These are phyloP conservation scores for Fusarium transvaalense DNA, from an alignment of 2,329 filamentous ascomycete species.

Conservation along the genomic window DNA sequence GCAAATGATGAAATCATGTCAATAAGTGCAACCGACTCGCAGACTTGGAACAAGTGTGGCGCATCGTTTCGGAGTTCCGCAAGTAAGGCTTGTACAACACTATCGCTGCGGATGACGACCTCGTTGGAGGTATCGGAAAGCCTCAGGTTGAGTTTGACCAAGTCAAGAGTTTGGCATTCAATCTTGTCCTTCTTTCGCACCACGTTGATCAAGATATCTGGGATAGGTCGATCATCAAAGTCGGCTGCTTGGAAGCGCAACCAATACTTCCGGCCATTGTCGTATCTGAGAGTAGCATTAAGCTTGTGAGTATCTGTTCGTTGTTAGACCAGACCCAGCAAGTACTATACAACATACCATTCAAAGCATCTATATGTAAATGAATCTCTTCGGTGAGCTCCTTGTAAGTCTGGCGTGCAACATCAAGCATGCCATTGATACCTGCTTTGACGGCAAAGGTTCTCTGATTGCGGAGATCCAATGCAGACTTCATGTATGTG, in stretches of 20 bases:
- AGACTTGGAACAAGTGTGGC: constrained; percentile 82
- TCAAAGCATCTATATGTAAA: constrained; percentile 75
- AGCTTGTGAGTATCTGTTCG: constrained; percentile 67
- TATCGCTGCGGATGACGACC: constrained; percentile 84
- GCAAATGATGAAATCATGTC: constrained; percentile 88
- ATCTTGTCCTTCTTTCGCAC: constrained; percentile 78
- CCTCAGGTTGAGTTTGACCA: constrained; percentile 84
- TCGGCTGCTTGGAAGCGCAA: constrained; percentile 74
- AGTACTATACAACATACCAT: constrained; percentile 61
- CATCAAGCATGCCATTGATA: constrained; percentile 86
- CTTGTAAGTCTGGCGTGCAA: constrained; percentile 89
- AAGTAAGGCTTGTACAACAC: constrained; percentile 78
- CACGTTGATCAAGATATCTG: constrained; percentile 81
- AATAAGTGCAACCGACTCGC: constrained; percentile 85
- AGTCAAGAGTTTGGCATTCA: constrained; percentile 87
- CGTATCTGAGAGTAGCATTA: constrained; percentile 77
- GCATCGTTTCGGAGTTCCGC: constrained; percentile 78
- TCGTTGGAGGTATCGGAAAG: constrained; percentile 87
- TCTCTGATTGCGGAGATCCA: constrained; percentile 90
- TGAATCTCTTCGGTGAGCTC: constrained; percentile 85
- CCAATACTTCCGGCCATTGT: constrained; percentile 83
- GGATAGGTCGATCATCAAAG: constrained; percentile 70
- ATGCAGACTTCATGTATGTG: constrained; percentile 78
- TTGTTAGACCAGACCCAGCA: neutral
- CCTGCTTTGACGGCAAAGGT: constrained; percentile 91